These are phyloP conservation scores for Nadsonia fulvescens DNA, from an alignment of 805 yeast species.

Conservation along the genomic window DNA sequence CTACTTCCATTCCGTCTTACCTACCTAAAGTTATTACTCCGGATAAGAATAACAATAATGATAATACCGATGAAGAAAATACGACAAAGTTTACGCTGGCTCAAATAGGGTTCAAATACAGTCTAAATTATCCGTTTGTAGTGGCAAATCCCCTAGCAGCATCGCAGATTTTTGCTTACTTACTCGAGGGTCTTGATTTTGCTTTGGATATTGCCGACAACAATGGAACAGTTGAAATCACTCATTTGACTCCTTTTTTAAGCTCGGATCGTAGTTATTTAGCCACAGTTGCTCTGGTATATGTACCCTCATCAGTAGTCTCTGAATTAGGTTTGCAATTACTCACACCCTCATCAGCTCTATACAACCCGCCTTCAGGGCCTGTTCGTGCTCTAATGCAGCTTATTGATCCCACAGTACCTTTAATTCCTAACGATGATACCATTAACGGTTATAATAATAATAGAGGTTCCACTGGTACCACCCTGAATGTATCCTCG, in stretches of 20 bases:
- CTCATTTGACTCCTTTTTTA: conserved; percentile 58
- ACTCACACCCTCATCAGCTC: conserved; percentile 30
- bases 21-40: conserved; percentile 72
- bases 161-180: conserved; percentile 69
- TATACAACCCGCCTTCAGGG: conserved; percentile 42
- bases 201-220: conserved; percentile 33
- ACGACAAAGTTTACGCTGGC: too few relatives aligned
- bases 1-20: too few relatives aligned
- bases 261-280: conserved; percentile 39
- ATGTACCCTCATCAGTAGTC: conserved; percentile 45
- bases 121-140: conserved; percentile 71
- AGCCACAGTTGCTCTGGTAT: conserved; percentile 77
- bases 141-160: conserved; percentile 55
- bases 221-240: conserved; percentile 45
- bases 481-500: conserved; percentile 1
- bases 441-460: conserved; percentile 8
- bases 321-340: conserved; percentile 31
- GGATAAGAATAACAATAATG: conserved; percentile 25
- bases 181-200: conserved; percentile 52
- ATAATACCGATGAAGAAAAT: conserved; percentile 29
- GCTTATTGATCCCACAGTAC: conserved; percentile 57
- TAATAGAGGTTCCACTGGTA: conserved; percentile 4
- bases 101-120: conserved; percentile 60
- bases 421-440: conserved; percentile 18
- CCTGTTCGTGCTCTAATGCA: conserved; percentile 40